Percentiles rank a stretch among this genome's conserved stretches.
phyloP scores from a whole-genome alignment of 805 yeast genomes.

The Cyberlindnera meyerae region DNA sequence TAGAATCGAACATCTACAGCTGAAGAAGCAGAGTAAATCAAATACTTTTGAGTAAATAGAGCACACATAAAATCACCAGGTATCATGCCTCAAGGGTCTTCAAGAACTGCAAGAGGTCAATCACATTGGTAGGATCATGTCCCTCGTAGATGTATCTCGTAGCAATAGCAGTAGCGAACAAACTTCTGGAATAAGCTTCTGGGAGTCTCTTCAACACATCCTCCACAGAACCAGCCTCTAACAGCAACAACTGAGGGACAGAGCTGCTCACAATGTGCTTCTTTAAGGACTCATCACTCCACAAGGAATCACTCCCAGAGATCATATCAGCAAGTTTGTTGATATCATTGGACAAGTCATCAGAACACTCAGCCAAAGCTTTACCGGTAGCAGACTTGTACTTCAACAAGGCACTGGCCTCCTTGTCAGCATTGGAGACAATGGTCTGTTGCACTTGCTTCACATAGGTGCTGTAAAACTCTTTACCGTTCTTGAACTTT shows the following conservation, averaged over 20 bases:
- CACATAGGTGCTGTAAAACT: slow-evolving; percentile 79
- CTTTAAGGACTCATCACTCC: slow-evolving; percentile 70
- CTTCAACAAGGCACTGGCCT: slow-evolving; percentile 84
- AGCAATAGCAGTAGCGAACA: slow-evolving; percentile 42
- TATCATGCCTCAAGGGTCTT: slow-evolving; percentile 12
- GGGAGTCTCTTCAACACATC: slow-evolving; percentile 75
- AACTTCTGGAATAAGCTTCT: slow-evolving; percentile 77
- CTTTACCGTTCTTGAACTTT: slow-evolving; percentile 69
- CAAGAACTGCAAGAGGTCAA: slow-evolving; percentile 26
- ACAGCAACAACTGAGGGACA: slow-evolving; percentile 67
- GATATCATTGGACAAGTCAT: slow-evolving; percentile 75
- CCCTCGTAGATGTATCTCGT: slow-evolving; percentile 26
- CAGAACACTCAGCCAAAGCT: slow-evolving; percentile 66
- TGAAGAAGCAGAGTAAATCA: no score
- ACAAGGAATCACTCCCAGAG: slow-evolving; percentile 80
- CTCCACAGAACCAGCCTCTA: slow-evolving; percentile 69
- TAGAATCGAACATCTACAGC: no score
- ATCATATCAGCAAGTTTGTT: slow-evolving; percentile 84
- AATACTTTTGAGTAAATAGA: not conserved
- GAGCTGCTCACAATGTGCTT: slow-evolving; percentile 71
- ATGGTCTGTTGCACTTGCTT: slow-evolving; percentile 74
- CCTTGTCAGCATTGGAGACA: slow-evolving; percentile 72
- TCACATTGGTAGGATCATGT: slow-evolving; percentile 25
- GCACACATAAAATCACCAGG: not conserved
- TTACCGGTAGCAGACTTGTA: slow-evolving; percentile 60